Evolutionary conservation across 2,329 filamentous ascomycete species (phyloP), one percentile per base, ranked within the genome.

Genomic region (Colletotrichum liriopes): DNA sequence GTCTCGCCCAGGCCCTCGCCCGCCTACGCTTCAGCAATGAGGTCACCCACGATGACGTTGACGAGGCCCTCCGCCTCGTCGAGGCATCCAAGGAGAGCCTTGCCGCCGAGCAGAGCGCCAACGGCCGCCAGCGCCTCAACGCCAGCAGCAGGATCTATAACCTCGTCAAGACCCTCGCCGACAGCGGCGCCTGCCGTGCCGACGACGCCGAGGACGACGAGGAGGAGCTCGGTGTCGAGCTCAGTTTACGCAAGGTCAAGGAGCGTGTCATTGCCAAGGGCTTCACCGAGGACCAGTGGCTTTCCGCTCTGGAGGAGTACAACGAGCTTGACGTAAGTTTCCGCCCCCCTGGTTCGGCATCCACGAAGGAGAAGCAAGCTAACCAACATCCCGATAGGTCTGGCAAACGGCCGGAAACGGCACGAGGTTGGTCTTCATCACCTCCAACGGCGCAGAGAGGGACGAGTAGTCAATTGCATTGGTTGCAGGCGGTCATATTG

Each of bases 221-320:
- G 4, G 86, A 87, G 26, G 86, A 84, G 66, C 79, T 82, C 45
- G 86, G 87, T 20, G 81, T 88, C 26, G 95, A 98, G 82, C 84
- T 99, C 77, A 96, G 93, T 82, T 89, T 99, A 86, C 90, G 93
- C 76, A 93, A 94, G 83, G 94, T 99, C 72, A 91, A 95, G 81
- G 95, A 98, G 83, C 87, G 96, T 75, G 95, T 99, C 39, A 88
- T 98, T 77, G 96, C 95, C 65, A 98, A 98, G 88, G 96, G 96
- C 3, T 99, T 98, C 82, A 99, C 96, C 0, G 93, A 95, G 75
- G 94, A 98, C 82, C 95, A 99, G 82, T 95, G 98, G 85, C 88
- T 93, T 78, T 89, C 90, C 76, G 93, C 95, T 26, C 87, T 99
- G 80, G 93, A 98, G 74, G 96, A 98, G 85, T 98, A 99, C 83